phyloP scores from a whole-genome alignment of 2,329 filamentous ascomycete species.

The Canariomyces notabilis region DNA sequence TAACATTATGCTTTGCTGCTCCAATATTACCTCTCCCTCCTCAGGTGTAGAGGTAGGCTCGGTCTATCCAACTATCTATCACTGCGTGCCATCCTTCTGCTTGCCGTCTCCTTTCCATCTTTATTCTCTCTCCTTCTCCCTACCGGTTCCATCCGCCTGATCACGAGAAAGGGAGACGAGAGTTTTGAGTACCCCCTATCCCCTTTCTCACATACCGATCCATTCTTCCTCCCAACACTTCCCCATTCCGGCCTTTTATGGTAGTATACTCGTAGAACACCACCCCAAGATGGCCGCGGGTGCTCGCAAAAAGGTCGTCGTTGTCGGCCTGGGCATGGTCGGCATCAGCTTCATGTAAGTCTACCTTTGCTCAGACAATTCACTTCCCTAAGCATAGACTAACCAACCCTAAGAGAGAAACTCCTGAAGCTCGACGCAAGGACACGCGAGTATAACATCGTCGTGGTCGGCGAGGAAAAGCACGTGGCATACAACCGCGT shows the following conservation, averaged over 20 bases:
- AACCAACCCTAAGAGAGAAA: slow-evolving; percentile 61
- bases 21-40: no score
- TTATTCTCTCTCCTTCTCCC: no score
- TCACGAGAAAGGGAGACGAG: background rate
- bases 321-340: slow-evolving; percentile 90
- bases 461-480: slow-evolving; percentile 82
- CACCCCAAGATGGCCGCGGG: slow-evolving; percentile 19
- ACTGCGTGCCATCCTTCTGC: no score
- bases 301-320: slow-evolving; percentile 65
- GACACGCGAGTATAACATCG: slow-evolving; percentile 68
- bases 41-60: no score
- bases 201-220: background rate
- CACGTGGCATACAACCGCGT: slow-evolving; percentile 90
- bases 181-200: background rate
- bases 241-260: background rate
- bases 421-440: slow-evolving; percentile 77
- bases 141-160: no score
- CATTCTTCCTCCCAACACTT: background rate
- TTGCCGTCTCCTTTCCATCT: no score
- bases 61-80: no score
- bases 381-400: background rate
- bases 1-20: no score
- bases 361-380: no score
- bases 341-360: slow-evolving; percentile 82
- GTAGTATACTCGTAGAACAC: background rate